A percentile compares a stretch with the other conserved stretches of the same genome.
Conservation (phyloP, 2,329 filamentous ascomycete genomes). For the Xylariaceae sp. region DNA sequence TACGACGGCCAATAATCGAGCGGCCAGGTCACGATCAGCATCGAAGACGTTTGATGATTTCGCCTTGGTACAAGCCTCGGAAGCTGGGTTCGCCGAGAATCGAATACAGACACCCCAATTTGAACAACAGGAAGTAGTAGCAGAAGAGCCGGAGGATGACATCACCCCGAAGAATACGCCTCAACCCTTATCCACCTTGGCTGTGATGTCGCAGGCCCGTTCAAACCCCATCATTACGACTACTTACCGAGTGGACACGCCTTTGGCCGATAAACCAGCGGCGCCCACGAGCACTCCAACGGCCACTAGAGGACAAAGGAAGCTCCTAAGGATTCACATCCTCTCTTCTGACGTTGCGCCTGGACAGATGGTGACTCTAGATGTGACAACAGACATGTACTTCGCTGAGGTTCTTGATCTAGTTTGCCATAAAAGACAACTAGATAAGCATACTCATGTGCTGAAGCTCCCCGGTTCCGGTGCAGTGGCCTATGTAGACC, state of each 20-base stretch:
- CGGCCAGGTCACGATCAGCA: constrained; percentile 65
- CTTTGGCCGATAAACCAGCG: constrained; percentile 63
- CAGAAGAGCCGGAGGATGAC: constrained; percentile 48
- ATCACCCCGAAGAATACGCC: constrained; percentile 57
- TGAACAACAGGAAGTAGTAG: constrained; percentile 56
- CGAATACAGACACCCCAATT: constrained; percentile 71
- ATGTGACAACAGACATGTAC: constrained; percentile 83
- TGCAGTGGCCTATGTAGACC: constrained; percentile 76
- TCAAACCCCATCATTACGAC: constrained; percentile 68
- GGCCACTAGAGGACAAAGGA: constrained; percentile 66
- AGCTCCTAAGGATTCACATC: constrained; percentile 74
- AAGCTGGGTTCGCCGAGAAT: constrained; percentile 72
- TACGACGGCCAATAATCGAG: constrained; percentile 79
- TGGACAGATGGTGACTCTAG: constrained; percentile 74
- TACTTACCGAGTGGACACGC: constrained; percentile 59
- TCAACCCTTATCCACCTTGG: constrained; percentile 45
- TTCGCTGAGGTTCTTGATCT: constrained; percentile 81
- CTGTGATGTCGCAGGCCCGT: constrained; percentile 46
- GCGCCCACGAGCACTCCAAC: constrained; percentile 51
- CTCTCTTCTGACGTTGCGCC: constrained; percentile 71
- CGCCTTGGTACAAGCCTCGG: constrained; percentile 74
- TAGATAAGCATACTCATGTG: constrained; percentile 81
- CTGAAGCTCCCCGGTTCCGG: constrained; percentile 78
- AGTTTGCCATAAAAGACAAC: constrained; percentile 76
- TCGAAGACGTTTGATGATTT: constrained; percentile 85